phyloP scores from a whole-genome alignment of 106 monocot genomes.

The Cymbidium sinense region DNA sequence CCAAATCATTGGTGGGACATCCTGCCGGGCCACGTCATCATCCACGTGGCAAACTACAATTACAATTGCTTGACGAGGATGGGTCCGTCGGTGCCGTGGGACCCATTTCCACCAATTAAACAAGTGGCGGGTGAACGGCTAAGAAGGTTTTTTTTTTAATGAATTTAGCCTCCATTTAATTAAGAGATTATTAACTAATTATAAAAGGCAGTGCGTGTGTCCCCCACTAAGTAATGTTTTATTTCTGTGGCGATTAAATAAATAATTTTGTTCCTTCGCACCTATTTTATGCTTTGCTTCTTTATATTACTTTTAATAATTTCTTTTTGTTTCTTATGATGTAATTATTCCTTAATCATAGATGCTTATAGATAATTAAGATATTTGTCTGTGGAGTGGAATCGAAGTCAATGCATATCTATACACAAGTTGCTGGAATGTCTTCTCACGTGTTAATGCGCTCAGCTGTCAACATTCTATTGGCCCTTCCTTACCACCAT shows the following conservation, averaged over 20 bases:
- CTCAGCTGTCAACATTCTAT: no score
- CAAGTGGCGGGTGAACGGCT: neutral
- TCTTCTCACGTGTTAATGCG: neutral
- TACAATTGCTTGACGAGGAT: neutral
- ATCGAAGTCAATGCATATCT: constrained; percentile 1
- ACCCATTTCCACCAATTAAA: neutral
- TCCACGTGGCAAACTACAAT: neutral
- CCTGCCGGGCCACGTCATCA: neutral
- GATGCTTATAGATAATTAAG: neutral
- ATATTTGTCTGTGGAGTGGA: neutral
- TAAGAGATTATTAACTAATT: no score
- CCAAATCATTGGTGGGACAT: neutral
- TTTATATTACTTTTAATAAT: no score
- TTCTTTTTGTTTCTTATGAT: neutral
- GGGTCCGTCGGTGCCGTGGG: neutral
- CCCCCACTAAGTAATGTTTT: no score
- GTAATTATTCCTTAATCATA: neutral
- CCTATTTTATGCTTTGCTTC: no score
- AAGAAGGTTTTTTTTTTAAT: no score
- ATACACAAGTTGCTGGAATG: neutral
- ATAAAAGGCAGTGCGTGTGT: no score
- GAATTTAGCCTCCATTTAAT: no score
- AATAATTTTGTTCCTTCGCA: no score
- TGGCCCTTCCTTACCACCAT: neutral
- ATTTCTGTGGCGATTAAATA: no score